Base-by-base conservation (phyloP, 192 early-diverging fungal species). In the Allomyces macrogynus region DNA sequence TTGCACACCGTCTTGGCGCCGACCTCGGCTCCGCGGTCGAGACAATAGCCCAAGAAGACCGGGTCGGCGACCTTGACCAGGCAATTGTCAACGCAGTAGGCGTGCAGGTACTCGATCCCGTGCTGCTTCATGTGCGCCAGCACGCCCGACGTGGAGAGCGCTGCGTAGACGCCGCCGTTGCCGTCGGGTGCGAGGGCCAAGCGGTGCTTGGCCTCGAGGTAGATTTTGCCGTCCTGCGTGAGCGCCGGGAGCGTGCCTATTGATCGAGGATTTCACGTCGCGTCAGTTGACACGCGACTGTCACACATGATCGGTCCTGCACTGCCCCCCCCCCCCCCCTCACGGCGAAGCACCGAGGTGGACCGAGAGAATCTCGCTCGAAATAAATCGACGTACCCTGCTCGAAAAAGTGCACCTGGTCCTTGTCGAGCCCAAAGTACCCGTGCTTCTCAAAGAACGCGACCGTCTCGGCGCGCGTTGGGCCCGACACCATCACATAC, bases 401-500 rank as follows among this genome's bases (percentile, higher is more conserved):
- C 73, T 97, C 84, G 80, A 97, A 99, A 73, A 97, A 93, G 67
- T 88, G 78, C 54, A 99, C 87, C 70, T 99, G 92, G 49, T 85
- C 78, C 40, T 72, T 66, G 49, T 84, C 73, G 43, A 99, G 74
- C 23, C 95, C 95, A 86, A 95, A 99, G 78, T 81, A 97, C 62
- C 81, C 73, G 72, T 90, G 62, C 49, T 88, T 71, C 63, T 81
- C 77, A 76, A 99, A 99, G 75, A 84, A 89, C 20, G 71, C 64
- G 60, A 82, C 80, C 14, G 93, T 95, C 14, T 89, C 84, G 1
- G 65, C 74, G 63, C 86, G 80, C 24, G 95, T 99, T 16, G 95
- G 95, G 12, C 89, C 93, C 49, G 89, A 92, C 61, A 92, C 93
- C 95, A 99, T 99, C 68, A 99, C 84, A 72, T 94, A 94, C 94